Percentiles rank a stretch among this genome's conserved stretches.
phyloP scores from a whole-genome alignment of 495 filamentous ascomycete species.

The Podospora fimiseda region DNA sequence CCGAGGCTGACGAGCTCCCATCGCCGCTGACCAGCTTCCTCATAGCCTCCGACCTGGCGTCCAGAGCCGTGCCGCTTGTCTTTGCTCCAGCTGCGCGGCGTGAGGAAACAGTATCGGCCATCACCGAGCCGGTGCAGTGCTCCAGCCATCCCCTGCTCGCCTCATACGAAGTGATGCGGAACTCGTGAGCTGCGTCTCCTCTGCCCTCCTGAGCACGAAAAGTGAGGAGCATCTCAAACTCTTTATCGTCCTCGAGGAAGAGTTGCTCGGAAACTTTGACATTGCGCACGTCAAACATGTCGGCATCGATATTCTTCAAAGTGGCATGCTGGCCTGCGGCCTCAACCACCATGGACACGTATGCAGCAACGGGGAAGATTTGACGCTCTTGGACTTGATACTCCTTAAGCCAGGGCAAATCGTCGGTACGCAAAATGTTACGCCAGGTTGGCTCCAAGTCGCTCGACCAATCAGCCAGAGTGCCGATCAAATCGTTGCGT shows the following conservation, averaged over 20 bases:
- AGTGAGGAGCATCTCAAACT: conserved; percentile 24
- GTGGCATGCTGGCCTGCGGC: conserved; percentile 24
- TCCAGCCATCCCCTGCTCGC: conserved; percentile 28
- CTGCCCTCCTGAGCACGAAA: conserved; percentile 16
- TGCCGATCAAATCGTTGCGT: conserved; percentile 46
- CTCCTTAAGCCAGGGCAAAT: conserved; percentile 45
- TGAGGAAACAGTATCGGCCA: conserved; percentile 25
- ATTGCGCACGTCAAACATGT: conserved; percentile 18
- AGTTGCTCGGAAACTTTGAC: conserved; percentile 18
- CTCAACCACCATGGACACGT: conserved; percentile 43
- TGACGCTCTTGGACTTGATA: conserved; percentile 35
- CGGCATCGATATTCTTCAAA: conserved; percentile 24
- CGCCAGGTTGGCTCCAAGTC: conserved; percentile 46
- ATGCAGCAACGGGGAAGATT: conserved; percentile 44
- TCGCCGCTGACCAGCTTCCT: background rate
- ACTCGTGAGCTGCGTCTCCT: conserved; percentile 14
- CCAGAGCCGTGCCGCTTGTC: background rate
- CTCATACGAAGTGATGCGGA: conserved; percentile 35
- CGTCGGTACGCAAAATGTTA: conserved; percentile 37
- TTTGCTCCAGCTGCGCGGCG: background rate
- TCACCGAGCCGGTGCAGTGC: conserved; percentile 30
- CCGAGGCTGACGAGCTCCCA: conserved; percentile 13
- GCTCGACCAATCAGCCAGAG: conserved; percentile 31
- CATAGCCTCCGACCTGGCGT: conserved; percentile 4
- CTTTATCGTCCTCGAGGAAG: conserved; percentile 21